Percentiles rank a stretch among this genome's conserved stretches.
These are phyloP conservation scores for Usnea hakonensis DNA, from an alignment of 495 filamentous ascomycete genomes.

Conservation along the genomic window DNA sequence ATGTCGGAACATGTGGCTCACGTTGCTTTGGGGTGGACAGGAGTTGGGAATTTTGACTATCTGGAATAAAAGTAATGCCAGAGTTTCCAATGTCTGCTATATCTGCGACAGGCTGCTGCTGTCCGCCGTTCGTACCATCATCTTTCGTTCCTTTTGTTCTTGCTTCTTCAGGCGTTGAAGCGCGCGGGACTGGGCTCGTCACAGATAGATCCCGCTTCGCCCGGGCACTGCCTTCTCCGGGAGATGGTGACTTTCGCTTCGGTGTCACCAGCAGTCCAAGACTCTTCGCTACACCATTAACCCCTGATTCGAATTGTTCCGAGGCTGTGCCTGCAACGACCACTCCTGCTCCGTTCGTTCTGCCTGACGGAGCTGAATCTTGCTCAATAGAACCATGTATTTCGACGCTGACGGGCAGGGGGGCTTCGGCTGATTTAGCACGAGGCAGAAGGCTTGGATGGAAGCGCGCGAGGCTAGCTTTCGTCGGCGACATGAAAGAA, in stretches of 20 bases:
- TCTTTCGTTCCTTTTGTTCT: not conserved
- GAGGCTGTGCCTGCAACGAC: not conserved
- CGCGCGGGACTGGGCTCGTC: not conserved
- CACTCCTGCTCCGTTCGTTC: not conserved
- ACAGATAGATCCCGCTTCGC: not conserved
- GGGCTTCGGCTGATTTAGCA: conserved; percentile 34
- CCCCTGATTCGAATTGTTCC: not conserved
- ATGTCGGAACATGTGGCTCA: not conserved
- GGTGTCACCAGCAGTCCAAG: not conserved
- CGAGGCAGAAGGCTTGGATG: conserved; percentile 52
- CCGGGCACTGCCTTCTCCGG: not conserved
- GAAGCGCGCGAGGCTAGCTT: conserved; percentile 54
- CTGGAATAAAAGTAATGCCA: not conserved
- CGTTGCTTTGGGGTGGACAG: conserved; percentile 5
- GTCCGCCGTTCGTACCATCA: not conserved
- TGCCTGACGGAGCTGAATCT: not conserved
- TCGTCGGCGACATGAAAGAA: conserved; percentile 60
- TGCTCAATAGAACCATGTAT: not conserved
- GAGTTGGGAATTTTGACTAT: not conserved
- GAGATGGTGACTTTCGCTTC: conserved; percentile 4
- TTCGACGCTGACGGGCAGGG: conserved; percentile 4
- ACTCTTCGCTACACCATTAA: not conserved
- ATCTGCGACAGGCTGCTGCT: not conserved
- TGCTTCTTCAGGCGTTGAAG: not conserved
- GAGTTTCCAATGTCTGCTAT: too few relatives aligned